Evolutionary conservation across 257 asterid genomes (phyloP), one percentile per base, ranked within the genome.

Genomic region (Nicotiana undulata): DNA sequence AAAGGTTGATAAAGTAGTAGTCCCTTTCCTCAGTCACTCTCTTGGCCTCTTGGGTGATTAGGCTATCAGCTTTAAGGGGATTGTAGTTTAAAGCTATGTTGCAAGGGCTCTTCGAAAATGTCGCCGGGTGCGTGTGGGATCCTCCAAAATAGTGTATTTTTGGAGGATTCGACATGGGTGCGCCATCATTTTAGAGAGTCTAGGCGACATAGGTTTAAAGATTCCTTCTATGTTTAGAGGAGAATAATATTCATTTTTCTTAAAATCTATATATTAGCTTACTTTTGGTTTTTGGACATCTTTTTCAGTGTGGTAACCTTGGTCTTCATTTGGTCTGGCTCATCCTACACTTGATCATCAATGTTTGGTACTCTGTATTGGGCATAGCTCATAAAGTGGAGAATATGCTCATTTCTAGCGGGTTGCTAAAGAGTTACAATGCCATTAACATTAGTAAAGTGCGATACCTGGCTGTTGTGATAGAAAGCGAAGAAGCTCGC

Each of bases 401-500:
- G 89, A 92, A 92, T 88, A 84, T 86, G 83, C 91, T 92, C n/a
- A 93, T 96, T 79, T 88, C 98, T 56, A 79, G 87, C 70, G 92
- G 97, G 51, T 79, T 87, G 49, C 75, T 89, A 63, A 85, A 86
- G 90, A 89, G 82, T 72, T 94, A 91, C 83, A 82, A 77, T 81
- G 32, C 83, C 65, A 83, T 96, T 81, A 89, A 94, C 81, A 83
- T 89, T 85, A 84, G 90, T 85, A 96, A 90, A 85, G 95, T 94
- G 55, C 83, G 83, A 81, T 94, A 89, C 87, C 91, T 96, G 82
- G 98, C 98, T 18, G 83, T 96, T 86, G 98, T 90, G 86, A 88
- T 96, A 64, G 99, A 94, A 84, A 91, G 98, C 56, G 93, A 88
- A 83, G 98, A 96, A 91, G 97, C 97, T 68, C 85, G 83, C 29